phyloP scores from a whole-genome alignment of 805 yeast species.

The Kurtzmaniella fragi region DNA sequence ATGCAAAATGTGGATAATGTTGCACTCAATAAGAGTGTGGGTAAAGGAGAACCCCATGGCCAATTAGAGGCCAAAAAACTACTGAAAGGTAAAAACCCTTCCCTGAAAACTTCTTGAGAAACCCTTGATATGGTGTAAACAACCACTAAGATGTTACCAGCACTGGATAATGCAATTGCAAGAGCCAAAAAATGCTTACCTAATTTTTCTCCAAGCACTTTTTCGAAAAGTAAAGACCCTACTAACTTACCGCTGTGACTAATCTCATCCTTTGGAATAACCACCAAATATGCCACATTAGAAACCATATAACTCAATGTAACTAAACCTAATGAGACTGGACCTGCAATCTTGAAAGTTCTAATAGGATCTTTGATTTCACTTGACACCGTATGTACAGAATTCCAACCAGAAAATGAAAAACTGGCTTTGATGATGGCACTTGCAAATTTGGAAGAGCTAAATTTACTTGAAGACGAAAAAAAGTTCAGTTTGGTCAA shows the following conservation, averaged over 20 bases:
- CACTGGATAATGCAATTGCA: slow-evolving; percentile 56
- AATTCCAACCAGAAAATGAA: slow-evolving; percentile 61
- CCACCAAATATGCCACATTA: slow-evolving; percentile 53
- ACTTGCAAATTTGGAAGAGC: slow-evolving; percentile 44
- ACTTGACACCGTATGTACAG: slow-evolving; percentile 55
- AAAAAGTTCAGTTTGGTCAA: slow-evolving; percentile 28
- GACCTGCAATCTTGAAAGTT: slow-evolving; percentile 59
- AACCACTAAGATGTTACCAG: slow-evolving; percentile 60
- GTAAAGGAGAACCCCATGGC: slow-evolving; percentile 54
- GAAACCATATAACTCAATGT: slow-evolving; percentile 46
- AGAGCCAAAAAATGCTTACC: slow-evolving; percentile 54
- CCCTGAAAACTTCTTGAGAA: slow-evolving; percentile 62
- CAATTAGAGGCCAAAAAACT: slow-evolving; percentile 48
- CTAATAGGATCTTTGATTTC: slow-evolving; percentile 56
- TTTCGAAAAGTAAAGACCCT: slow-evolving; percentile 55
- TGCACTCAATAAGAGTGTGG: slow-evolving; percentile 42
- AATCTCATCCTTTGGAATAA: slow-evolving; percentile 49
- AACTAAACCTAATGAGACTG: slow-evolving; percentile 44
- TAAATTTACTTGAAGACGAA: slow-evolving; percentile 25
- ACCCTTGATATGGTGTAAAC: slow-evolving; percentile 55
- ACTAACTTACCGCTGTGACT: slow-evolving; percentile 51
- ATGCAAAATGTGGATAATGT: slow-evolving; percentile 36
- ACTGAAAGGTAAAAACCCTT: slow-evolving; percentile 56
- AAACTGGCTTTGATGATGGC: slow-evolving; percentile 56
- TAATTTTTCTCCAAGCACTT: slow-evolving; percentile 45